Conservation (phyloP, 2,329 filamentous ascomycete species). For the Arthrocladium fulminans region DNA sequence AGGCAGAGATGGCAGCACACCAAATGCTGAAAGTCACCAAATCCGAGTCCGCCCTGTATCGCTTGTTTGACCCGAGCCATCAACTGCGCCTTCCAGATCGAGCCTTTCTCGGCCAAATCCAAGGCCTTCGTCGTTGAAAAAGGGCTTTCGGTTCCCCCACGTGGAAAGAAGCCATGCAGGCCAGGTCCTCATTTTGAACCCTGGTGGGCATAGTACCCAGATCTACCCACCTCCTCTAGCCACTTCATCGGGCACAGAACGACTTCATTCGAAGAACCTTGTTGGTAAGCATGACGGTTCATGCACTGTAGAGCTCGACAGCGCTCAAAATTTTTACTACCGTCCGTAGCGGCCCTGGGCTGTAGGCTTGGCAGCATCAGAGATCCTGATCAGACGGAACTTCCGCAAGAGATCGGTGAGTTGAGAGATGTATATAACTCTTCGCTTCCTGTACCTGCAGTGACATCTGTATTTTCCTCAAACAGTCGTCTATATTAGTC, state of each 20-base stretch:
- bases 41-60: not conserved
- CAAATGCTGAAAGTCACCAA: not conserved
- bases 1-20: not conserved
- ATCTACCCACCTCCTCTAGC: not conserved
- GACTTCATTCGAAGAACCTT: not conserved
- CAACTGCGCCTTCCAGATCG: not conserved
- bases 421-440: constrained; percentile 4
- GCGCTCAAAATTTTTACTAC: not conserved
- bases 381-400: too few species aligned
- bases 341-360: not conserved
- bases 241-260: not conserved
- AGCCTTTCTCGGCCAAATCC: not conserved
- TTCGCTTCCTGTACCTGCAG: not conserved
- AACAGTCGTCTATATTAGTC: not conserved
- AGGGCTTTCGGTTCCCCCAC: not conserved
- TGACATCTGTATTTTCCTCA: not conserved
- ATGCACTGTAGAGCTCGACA: not conserved
- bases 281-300: not conserved
- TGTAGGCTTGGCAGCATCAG: not conserved
- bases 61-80: not conserved
- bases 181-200: not conserved
- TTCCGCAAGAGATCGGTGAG: too few species aligned
- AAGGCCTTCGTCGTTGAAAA: not conserved
- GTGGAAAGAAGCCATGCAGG: not conserved
- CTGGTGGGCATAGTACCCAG: not conserved